Conservation (phyloP, 208 protist species). For the Trichomonas vaginalis region DNA sequence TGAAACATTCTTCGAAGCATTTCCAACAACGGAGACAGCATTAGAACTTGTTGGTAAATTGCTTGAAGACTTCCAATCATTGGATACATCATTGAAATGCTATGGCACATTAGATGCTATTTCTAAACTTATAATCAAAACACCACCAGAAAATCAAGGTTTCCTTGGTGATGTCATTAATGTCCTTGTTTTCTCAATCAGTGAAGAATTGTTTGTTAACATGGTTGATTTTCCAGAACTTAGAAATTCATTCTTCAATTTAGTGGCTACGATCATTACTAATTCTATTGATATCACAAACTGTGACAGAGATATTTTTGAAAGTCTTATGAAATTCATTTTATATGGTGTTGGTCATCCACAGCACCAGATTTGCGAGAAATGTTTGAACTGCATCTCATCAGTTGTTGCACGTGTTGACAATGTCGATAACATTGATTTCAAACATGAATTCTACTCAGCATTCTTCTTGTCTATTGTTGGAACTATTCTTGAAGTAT, state of each 20-base stretch:
- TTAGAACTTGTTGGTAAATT: background rate
- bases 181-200: background rate
- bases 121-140: too few relatives aligned
- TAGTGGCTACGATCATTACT: background rate
- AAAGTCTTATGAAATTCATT: background rate
- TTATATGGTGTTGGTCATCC: background rate
- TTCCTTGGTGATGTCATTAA: background rate
- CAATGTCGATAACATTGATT: background rate
- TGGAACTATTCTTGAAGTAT: background rate
- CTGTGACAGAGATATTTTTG: background rate
- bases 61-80: background rate
- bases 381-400: background rate
- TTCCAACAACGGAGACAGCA: background rate
- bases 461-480: background rate
- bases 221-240: background rate
- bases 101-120: too few relatives aligned
- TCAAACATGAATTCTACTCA: background rate
- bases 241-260: background rate
- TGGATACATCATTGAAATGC: background rate
- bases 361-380: background rate
- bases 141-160: too few relatives aligned
- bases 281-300: background rate
- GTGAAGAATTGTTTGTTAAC: background rate
- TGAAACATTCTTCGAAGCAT: background rate
- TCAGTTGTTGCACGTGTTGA: background rate